Conservation (phyloP, 352 stramenopile species). For the Phytophthora ramorum region DNA sequence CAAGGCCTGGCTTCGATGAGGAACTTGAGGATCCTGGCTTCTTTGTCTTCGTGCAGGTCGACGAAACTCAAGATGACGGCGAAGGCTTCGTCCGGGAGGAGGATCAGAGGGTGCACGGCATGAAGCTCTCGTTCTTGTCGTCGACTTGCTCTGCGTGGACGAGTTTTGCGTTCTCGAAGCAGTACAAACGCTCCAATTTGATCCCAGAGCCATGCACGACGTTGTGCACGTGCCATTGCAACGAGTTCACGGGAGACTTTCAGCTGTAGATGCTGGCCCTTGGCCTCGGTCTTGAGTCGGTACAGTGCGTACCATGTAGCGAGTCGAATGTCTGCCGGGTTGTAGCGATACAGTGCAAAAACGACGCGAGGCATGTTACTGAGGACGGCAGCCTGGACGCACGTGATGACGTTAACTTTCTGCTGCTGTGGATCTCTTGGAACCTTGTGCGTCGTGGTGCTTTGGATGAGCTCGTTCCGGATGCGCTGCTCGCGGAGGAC, state of each 20-base stretch:
- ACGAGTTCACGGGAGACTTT: conserved; percentile 19
- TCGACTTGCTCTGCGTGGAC: not conserved
- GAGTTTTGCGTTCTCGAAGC: conserved; percentile 2
- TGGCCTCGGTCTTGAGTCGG: conserved; percentile 1
- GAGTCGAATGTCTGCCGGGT: conserved; percentile 13
- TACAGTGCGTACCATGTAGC: conserved; percentile 32
- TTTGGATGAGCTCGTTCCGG: conserved; percentile 17
- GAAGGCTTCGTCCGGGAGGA: conserved; percentile 23
- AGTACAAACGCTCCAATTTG: conserved; percentile 17
- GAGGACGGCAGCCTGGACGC: conserved; percentile 26
- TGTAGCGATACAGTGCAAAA: conserved; percentile 22
- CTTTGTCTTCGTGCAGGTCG: conserved; percentile 18
- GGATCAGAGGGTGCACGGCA: conserved; percentile 3
- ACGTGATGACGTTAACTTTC: conserved; percentile 38
- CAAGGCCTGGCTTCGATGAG: conserved; percentile 27
- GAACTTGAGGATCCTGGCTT: conserved; percentile 20
- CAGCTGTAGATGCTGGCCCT: not conserved
- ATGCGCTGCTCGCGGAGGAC: conserved; percentile 22
- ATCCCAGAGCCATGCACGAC: conserved; percentile 24
- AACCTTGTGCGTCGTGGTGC: conserved; percentile 21
- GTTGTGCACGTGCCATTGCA: conserved; percentile 14
- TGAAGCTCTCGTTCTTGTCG: not conserved
- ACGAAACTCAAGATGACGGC: conserved; percentile 28
- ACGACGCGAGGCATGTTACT: conserved; percentile 14
- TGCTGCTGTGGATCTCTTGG: conserved; percentile 22